Evolutionary conservation across 345 rosid species (phyloP).

Genomic region (Bruguiera sexangula): DNA sequence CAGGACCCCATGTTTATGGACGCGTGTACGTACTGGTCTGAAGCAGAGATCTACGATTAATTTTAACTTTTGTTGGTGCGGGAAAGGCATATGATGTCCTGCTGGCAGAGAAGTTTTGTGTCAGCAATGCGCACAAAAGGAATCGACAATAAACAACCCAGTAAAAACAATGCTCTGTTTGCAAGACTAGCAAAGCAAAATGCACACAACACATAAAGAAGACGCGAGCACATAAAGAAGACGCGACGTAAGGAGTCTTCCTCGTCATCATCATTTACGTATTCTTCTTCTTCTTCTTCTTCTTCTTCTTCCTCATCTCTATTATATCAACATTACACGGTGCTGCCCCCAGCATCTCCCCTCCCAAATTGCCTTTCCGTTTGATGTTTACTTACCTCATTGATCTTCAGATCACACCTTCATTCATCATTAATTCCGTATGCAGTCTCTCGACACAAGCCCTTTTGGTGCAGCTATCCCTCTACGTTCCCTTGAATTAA

Average conservation of each 20-base stretch:
- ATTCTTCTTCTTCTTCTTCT: neutral
- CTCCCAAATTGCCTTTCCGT: neutral
- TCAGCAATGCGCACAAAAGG: conserved; percentile 20
- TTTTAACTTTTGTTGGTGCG: neutral
- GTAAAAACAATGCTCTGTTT: conserved; percentile 16
- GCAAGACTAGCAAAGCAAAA: conserved; percentile 10
- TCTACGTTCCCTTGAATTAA: no score
- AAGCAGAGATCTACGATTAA: neutral
- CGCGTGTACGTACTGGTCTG: no score
- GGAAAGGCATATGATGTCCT: conserved; percentile 17
- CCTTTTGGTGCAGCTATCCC: neutral
- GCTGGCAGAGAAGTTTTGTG: conserved; percentile 6
- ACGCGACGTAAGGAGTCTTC: conserved; percentile 7
- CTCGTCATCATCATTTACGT: conserved; percentile 26
- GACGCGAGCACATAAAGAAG: conserved; percentile 9
- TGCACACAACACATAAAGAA: conserved; percentile 10
- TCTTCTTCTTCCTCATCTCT: conserved; percentile 3
- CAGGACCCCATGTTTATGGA: no score
- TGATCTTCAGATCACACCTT: neutral
- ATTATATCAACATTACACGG: conserved; percentile 1
- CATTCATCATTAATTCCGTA: neutral
- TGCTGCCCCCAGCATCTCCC: neutral
- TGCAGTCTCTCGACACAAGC: neutral
- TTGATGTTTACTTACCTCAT: conserved; percentile 21
- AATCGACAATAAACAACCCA: conserved; percentile 23